These are phyloP conservation scores for Pueraria montana DNA, from an alignment of 306 rosid genomes.

Conservation along the genomic window DNA sequence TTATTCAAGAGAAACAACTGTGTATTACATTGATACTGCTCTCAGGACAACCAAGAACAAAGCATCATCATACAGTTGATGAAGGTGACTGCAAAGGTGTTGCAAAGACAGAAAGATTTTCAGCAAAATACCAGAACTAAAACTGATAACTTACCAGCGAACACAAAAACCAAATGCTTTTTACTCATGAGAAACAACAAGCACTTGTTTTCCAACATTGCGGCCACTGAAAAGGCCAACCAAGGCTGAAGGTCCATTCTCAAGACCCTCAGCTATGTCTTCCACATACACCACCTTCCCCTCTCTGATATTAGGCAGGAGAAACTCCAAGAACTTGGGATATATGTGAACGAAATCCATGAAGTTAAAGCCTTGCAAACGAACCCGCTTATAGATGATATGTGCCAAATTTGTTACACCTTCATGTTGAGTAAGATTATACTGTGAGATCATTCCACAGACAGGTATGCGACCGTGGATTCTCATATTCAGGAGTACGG, in stretches of 20 bases:
- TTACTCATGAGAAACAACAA: conserved; percentile 51
- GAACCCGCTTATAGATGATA: conserved; percentile 41
- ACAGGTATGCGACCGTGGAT: conserved; percentile 42
- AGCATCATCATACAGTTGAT: not conserved
- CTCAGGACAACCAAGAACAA: not conserved
- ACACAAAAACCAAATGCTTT: not conserved
- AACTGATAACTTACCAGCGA: not conserved
- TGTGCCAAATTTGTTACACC: conserved; percentile 48
- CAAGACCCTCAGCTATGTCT: conserved; percentile 52
- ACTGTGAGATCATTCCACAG: conserved; percentile 53
- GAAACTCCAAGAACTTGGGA: conserved; percentile 53
- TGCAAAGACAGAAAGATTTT: not conserved
- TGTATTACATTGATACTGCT: not conserved
- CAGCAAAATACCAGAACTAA: not conserved
- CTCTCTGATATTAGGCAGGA: conserved; percentile 50
- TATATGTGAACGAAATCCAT: conserved; percentile 38
- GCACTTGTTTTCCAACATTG: conserved; percentile 52
- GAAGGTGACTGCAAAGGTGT: not conserved
- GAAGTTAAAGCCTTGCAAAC: conserved; percentile 44
- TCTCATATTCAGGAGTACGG: conserved; percentile 48
- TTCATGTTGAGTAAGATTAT: conserved; percentile 49
- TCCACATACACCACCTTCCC: conserved; percentile 52
- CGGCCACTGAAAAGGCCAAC: conserved; percentile 52
- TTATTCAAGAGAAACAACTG: not conserved
- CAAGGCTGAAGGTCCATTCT: conserved; percentile 53